Evolutionary conservation across 2,329 filamentous ascomycete species (phyloP), one percentile per base, ranked within the genome.

Genomic region (Trichoderma brevicompactum): DNA sequence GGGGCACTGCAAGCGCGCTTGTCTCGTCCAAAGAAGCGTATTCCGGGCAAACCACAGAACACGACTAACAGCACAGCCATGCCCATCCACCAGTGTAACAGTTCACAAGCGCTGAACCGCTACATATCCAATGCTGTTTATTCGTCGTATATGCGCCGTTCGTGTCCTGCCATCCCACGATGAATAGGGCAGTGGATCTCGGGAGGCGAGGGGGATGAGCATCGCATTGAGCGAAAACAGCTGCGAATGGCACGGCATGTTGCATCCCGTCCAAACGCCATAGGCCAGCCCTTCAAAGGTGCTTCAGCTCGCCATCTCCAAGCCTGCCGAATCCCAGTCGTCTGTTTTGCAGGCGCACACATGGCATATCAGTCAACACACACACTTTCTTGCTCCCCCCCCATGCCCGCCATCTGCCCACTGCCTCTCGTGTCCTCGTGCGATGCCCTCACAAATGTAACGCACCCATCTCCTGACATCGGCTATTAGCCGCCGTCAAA

Each of bases 401-500:
- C 40, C 40, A 5, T 43, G 13, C 17, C 13, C 43, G 36, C 36
- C 36, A 43, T 58, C 41, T 58, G 7, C 41, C 54, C 54, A 58
- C 36, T 17, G 10, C 46, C 10, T 38, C 7, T 28, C 12, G 10
- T 59, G 43, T 28, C 43, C 55, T 48, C 55, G 55, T 59, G 43
- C 41, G 15, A 46, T 46, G 28, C n/a, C 59, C 28, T 62, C 32
- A 4, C 12, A 28, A 49, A 63, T 63, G 59, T 63, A 54, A 63
- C 59, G 28, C 59, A 63, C 17, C 58, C 59, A 62, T 53, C 40
- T 53, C 49, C n/a, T 19, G 40, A 46, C 59, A 54, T 63, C 59
- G 59, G 49, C 49, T 46, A 54, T 46, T 63, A 63, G 40, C 40
- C 59, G 59, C 59, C 59, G 59, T 53, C 59, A 46, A 62, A n/a